Percentiles rank a stretch among this genome's conserved stretches.
phyloP scores from a whole-genome alignment of 352 stramenopile species.

The Hyaloperonospora brassicae region DNA sequence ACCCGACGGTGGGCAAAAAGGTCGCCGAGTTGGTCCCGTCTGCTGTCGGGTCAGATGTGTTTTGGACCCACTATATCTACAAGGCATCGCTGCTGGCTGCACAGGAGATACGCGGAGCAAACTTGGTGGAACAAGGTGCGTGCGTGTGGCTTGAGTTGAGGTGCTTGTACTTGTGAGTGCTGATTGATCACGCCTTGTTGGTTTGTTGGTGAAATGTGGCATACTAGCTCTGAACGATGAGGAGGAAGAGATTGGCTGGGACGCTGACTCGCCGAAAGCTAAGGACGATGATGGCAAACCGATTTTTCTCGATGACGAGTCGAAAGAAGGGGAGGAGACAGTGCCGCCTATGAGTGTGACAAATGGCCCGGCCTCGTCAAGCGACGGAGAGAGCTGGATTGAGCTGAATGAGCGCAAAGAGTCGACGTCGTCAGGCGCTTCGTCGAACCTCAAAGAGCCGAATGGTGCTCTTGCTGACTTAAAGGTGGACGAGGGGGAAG shows the following conservation, averaged over 20 bases:
- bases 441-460: conserved; percentile 26
- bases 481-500: conserved; percentile 28
- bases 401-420: conserved; percentile 56
- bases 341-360: conserved; percentile 2
- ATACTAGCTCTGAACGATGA: conserved; percentile 42
- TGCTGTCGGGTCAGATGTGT: conserved; percentile 37
- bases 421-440: conserved; percentile 42
- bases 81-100: conserved; percentile 61
- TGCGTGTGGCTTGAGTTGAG: not conserved
- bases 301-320: conserved; percentile 41
- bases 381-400: conserved; percentile 59
- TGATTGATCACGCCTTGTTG: conserved; percentile 5
- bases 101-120: conserved; percentile 53
- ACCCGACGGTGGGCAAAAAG: conserved; percentile 49
- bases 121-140: conserved; percentile 57
- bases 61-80: conserved; percentile 71
- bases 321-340: conserved; percentile 31
- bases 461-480: conserved; percentile 21
- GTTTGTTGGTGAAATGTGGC: not conserved
- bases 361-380: conserved; percentile 32
- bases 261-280: conserved; percentile 49
- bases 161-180: not conserved
- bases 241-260: conserved; percentile 65
- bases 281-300: conserved; percentile 30
- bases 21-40: conserved; percentile 52